Evolutionary conservation across 1,139 yeast genomes (phyloP).

Genomic region (Yamadazyma spencermartinsiae): DNA sequence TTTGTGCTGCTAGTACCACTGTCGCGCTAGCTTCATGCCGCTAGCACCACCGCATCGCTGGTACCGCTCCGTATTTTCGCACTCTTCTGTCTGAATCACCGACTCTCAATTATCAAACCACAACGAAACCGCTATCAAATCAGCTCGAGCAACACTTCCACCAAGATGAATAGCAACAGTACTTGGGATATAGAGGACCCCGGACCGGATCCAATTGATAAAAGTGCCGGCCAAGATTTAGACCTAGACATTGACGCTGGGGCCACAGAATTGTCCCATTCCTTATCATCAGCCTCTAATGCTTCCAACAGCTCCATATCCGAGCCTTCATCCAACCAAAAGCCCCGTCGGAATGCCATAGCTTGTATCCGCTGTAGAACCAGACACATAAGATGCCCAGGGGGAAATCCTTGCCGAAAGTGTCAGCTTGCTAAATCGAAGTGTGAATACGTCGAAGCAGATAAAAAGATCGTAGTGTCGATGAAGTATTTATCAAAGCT

Average conservation of each 20-base stretch:
- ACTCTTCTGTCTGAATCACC: no score
- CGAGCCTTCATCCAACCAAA: neutral
- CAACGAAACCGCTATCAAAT: no score
- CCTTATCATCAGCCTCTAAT: neutral
- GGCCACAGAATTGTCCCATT: neutral
- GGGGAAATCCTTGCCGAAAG: constrained; percentile 73
- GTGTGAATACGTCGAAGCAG: constrained; percentile 79
- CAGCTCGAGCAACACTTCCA: no score
- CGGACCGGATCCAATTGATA: no score
- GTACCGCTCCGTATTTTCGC: no score
- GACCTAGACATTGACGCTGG: neutral
- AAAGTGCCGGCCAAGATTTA: no score
- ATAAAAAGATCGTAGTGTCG: constrained; percentile 74
- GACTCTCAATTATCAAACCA: no score
- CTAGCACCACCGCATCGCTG: neutral
- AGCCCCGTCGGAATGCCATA: constrained; percentile 27
- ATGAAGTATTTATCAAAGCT: constrained; percentile 68
- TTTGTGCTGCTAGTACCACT: neutral
- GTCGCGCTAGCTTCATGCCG: neutral
- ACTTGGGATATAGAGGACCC: no score
- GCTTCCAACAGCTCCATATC: neutral
- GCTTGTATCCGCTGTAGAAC: constrained; percentile 73
- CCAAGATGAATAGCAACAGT: no score
- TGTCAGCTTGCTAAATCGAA: constrained; percentile 58
- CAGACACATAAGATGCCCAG: constrained; percentile 79